Conservation (phyloP, 148 eudicot species). For the Limonium bicolor region DNA sequence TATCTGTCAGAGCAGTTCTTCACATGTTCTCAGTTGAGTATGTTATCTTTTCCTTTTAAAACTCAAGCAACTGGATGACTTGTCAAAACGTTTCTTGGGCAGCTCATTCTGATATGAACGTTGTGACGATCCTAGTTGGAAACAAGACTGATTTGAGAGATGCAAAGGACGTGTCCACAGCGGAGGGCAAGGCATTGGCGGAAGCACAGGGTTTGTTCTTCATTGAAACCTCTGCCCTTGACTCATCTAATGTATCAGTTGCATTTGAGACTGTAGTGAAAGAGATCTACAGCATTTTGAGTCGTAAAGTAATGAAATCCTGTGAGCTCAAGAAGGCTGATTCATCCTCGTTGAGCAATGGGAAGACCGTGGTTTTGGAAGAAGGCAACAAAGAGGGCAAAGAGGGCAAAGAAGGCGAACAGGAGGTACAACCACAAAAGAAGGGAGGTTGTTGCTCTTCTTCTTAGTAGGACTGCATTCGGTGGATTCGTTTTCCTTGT, state of each 20-base stretch:
- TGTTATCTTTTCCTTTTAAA: background rate
- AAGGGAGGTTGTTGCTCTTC: slow-evolving; percentile 6
- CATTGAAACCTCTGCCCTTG: slow-evolving; percentile 86
- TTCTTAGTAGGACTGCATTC: too few species aligned
- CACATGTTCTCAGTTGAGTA: background rate
- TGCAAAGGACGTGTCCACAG: slow-evolving; percentile 71
- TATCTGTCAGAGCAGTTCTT: too few species aligned
- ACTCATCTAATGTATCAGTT: slow-evolving; percentile 69
- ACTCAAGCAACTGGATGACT: background rate
- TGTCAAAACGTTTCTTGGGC: slow-evolving; percentile 9
- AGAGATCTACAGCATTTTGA: slow-evolving; percentile 73
- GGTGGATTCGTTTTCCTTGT: too few species aligned
- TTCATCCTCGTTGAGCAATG: slow-evolving; percentile 38
- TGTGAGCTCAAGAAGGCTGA: slow-evolving; percentile 60
- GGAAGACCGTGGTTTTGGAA: slow-evolving; percentile 62
- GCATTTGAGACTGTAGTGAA: slow-evolving; percentile 78
- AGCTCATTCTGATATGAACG: slow-evolving; percentile 98
- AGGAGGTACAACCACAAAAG: too few species aligned
- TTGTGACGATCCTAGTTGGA: slow-evolving; percentile 82
- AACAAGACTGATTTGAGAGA: slow-evolving; percentile 84
- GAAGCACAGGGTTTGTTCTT: slow-evolving; percentile 78
- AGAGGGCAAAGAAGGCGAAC: background rate
- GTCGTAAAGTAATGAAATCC: slow-evolving; percentile 81
- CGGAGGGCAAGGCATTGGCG: slow-evolving; percentile 71
- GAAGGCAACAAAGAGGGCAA: slow-evolving; percentile 18